A percentile compares a stretch with the other conserved stretches of the same genome.
Evolutionary conservation across 2,329 filamentous ascomycete species (phyloP).

Genomic region (Neospermospora avenae): DNA sequence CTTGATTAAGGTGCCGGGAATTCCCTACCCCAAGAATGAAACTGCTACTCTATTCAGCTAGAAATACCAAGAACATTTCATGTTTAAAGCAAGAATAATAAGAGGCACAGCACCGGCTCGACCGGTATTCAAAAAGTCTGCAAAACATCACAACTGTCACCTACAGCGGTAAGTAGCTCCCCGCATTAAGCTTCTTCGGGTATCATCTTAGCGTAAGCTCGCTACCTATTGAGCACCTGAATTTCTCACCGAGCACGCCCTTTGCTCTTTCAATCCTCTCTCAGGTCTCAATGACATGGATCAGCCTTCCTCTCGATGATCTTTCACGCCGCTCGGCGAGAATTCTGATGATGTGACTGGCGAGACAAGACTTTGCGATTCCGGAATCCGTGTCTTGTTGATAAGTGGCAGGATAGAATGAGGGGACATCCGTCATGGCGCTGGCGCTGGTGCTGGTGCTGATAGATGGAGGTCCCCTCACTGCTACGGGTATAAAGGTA

Average conservation of each 20-base stretch:
- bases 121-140: conserved; percentile 1
- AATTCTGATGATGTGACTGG: too few species aligned
- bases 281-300: too few species aligned
- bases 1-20: too few species aligned
- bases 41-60: background rate
- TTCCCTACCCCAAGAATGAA: too few species aligned
- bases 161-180: background rate
- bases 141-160: background rate
- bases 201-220: too few species aligned
- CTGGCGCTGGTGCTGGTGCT: background rate
- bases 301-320: too few species aligned
- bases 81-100: background rate
- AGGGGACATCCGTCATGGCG: background rate
- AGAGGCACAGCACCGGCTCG: background rate
- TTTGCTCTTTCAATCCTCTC: too few species aligned
- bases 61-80: background rate
- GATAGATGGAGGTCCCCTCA: background rate
- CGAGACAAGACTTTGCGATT: too few species aligned
- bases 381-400: background rate
- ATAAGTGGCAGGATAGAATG: background rate
- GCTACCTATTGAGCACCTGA: too few species aligned
- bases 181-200: background rate
- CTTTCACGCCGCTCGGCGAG: too few species aligned
- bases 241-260: too few species aligned
- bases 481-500: background rate